These are phyloP conservation scores for Botrytis hyacinthi DNA, from an alignment of 2,329 filamentous ascomycete genomes.

Conservation along the genomic window DNA sequence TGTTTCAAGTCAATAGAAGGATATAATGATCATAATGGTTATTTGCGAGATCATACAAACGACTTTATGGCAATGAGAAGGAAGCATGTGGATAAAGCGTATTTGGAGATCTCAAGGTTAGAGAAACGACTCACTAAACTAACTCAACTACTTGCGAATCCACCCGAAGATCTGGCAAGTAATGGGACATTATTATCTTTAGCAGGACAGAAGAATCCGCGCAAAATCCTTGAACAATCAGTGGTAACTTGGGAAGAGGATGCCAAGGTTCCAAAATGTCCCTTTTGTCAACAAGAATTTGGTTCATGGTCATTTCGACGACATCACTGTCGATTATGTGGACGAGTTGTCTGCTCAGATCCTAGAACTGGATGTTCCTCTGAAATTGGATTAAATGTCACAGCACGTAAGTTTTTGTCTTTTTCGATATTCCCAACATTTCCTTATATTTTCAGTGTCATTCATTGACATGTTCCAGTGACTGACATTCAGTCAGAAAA, in stretches of 20 bases:
- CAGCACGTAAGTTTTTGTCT: slow-evolving; percentile 52
- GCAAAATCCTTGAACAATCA: slow-evolving; percentile 83
- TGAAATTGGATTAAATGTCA: slow-evolving; percentile 78
- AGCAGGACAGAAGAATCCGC: slow-evolving; percentile 67
- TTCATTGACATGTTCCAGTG: slow-evolving; percentile 34
- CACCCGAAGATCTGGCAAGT: slow-evolving; percentile 64
- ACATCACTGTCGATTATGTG: slow-evolving; percentile 93
- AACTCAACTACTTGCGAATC: slow-evolving; percentile 76
- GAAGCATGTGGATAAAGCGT: slow-evolving; percentile 77
- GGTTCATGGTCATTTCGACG: slow-evolving; percentile 87
- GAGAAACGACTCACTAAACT: slow-evolving; percentile 91
- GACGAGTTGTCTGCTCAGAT: slow-evolving; percentile 89
- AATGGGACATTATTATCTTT: slow-evolving; percentile 53
- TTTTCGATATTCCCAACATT: neutral
- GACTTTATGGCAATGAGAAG: slow-evolving; percentile 69
- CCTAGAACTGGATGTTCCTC: slow-evolving; percentile 78
- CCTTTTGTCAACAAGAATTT: slow-evolving; percentile 95
- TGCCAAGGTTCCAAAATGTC: slow-evolving; percentile 72
- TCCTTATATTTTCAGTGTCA: slow-evolving; percentile 16
- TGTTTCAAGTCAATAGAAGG: slow-evolving; percentile 96
- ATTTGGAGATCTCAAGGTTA: slow-evolving; percentile 82
- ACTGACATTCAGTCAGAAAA: slow-evolving; percentile 48
- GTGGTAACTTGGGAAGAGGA: slow-evolving; percentile 97
- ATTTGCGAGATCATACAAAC: slow-evolving; percentile 68
- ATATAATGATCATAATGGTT: slow-evolving; percentile 84